Evolutionary conservation across 768 basidiomycete genomes (phyloP), one percentile per base, ranked within the genome.

Genomic region (Kwoniella sp.): DNA sequence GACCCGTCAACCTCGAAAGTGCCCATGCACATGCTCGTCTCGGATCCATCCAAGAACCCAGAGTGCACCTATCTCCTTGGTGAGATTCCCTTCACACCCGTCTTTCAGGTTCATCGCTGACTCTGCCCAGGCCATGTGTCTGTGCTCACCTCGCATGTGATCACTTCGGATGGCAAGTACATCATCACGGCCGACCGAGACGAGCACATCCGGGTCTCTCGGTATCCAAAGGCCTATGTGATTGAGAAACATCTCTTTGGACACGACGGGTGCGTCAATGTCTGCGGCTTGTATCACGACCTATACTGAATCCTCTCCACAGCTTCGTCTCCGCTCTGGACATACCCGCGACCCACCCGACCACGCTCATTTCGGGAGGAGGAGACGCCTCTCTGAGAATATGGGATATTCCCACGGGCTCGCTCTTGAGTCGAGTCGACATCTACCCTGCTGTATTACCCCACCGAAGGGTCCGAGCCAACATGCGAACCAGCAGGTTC

Each of bases 171-270:
- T 65, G 83, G 58, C 17, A 79, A 79, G 46, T 84, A 80, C 67
- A 84, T 99, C 64, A 80, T 96, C 58, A 89, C 90, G 0, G 86
- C 89, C 0, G 95, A 98, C 68, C 77, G 95, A 38, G 95, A 99
- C 67, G 95, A 98, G 70, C 95, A 98, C 68, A 86, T 99, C 44
- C 80, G 95, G 47, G 81, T 93, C 14, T 91, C 88, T 65, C 82
- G 87, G 82, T 98, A 81, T 67, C 95, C 95, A 0, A 78, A 86
- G 47, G 88, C 90, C 15, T 87, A 85, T 60, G 81, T 81, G 37
- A 87, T 96, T 56, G 89, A 96, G 71, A 82, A 80, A 57, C 96
- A 83, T 71, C 87, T 91, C 57, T 79, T 92, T 23, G 65, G 65
- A 8, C 89, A 91, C 11, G 87, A 91, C 66, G 78, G 78, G 60